Base-by-base conservation (phyloP, 2,329 filamentous ascomycete genomes). In the Achaetomium macrosporum region DNA sequence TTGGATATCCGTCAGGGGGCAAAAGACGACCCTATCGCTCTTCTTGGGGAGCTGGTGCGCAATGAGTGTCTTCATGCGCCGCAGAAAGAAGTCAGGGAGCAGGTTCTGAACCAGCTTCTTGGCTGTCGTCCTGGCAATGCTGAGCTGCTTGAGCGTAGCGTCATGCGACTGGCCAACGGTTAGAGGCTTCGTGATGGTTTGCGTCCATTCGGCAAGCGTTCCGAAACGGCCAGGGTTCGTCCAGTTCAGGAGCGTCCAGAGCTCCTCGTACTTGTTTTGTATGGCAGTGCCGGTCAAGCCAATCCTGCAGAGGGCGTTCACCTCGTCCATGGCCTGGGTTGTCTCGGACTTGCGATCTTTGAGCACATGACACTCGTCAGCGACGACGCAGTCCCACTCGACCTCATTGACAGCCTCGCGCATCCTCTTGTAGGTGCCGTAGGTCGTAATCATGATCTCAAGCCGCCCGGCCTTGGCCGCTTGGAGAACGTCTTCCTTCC, bases 201-300 rank as follows among this genome's bases (percentile, higher is more conserved):
- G 76, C 63, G 83, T 86, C 93, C 93, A 99, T 40, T 88, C 87
- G 5, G 79, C 73, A 10, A 87, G 64, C 0, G 75, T 76, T 15
- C 80, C 81, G 50, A 84, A 79, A 43, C 77, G 71, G 0, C 90
- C 92, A 0, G 93, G 93, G 61, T 95, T 93, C 0, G 90, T 91
- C 93, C 93, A 99, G 66, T 99, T 95, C 2, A 99, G 75, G 0
- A 99, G 75, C 0, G 90, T 95, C 92, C 92, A 99, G 1, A 99
- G 77, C 68, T 99, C 93, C 65, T 96, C 90, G 66, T 99, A 99
- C 60, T 89, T 93, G 69, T 99, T 99, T 66, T 99, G 93, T 42
- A 99, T 96, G 0, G 92, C 92, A 0, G 93, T 99, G 2, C 93
- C 93, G 0, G 91, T 97, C 9, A 99, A 76, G 0, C 93, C 93